Evolutionary conservation across 805 yeast genomes (phyloP), one percentile per base, ranked within the genome.

Genomic region (Myxozyma melibiosi): DNA sequence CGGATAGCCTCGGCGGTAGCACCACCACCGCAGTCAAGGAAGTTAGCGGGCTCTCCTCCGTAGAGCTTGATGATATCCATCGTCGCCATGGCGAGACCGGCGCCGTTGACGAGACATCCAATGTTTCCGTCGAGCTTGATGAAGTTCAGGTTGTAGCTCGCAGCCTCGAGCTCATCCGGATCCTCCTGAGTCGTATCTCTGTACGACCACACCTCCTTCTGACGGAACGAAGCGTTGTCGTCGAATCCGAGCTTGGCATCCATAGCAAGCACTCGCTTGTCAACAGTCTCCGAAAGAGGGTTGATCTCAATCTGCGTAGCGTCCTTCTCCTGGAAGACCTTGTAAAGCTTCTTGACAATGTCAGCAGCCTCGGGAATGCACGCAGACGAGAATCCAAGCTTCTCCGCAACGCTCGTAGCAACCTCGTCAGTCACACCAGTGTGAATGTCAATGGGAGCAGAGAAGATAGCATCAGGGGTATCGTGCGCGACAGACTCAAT

Each of bases 51-150:
- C 67, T 84, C 88, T 75, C 99, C 99, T 71, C 98, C 97, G 79
- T 90, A 88, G 70, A 94, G 84, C 80, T 94, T 90, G 80, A 94
- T 90, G 74, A 95, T 95, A 77, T 94, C 99, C 97, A 94, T 91
- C 66, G 99, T 94, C 68, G 99, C 99, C 99, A 94, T 94, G 70
- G 99, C 99, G 73, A 94, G 83, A 76, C 99, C 99, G 58, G 99
- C 99, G 80, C 99, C 99, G 77, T 94, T 94, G 74, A 94, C 99
- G 63, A 94, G 81, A 80, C 97, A 92, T 69, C 99, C 99, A 72
- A 94, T 92, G 82, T 90, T 89, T 77, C 99, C 99, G 72, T 92
- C 95, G 73, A 94, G 85, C 80, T 94, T 94, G 80, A 94, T 95
- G 76, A 92, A 94, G 80, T 94, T 94, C 71, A 94, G 83, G 69